Evolutionary conservation across 208 protist genomes (phyloP), one percentile per base, ranked within the genome.

Genomic region (Tritrichomonas musculus): DNA sequence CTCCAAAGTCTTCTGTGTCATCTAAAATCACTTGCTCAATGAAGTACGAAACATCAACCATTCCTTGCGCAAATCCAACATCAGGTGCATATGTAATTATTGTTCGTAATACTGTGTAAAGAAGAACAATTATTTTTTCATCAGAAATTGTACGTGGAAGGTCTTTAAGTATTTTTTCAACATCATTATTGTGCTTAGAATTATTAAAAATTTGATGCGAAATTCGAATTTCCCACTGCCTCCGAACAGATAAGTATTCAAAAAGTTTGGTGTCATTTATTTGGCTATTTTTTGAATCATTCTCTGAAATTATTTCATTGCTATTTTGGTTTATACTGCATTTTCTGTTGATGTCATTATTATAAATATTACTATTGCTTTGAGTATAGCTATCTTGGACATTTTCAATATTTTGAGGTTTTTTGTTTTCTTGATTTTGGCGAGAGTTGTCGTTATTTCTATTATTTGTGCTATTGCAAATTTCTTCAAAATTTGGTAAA

Each of bases 151-250:
- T 20, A 39, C 47, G 13, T n/a, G 57, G 20, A 20, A 88, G 30
- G 4, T 88, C 47, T 57, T 88, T 53, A 3, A 47, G 39, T 53
- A 88, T 20, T 22, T 57, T 88, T 30, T 88, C 77, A 53, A 88
- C 41, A 20, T 53, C 27, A 41, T 8, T 9, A 88, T 88, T 88
- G 17, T 57, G 77, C n/a, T 88, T 53, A 11, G 77, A 88, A 39
- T 47, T 4, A 22, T 20, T n/a, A 57, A 8, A 57, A 14, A 14
- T 44, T 49, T 88, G 77, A 60, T 88, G 47, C 57, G 77, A 13
- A 88, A 88, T 88, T 25, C 77, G 77, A 36, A 14, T n/a, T 57
- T 88, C 47, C 77, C 77, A 88, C 57, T 88, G 77, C 5, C 77
- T 60, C 27, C 77, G 0, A 36, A 88, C 27, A 9, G 41, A 39